Evolutionary conservation across 345 rosid genomes (phyloP).

Genomic region (Kernera saxatilis): DNA sequence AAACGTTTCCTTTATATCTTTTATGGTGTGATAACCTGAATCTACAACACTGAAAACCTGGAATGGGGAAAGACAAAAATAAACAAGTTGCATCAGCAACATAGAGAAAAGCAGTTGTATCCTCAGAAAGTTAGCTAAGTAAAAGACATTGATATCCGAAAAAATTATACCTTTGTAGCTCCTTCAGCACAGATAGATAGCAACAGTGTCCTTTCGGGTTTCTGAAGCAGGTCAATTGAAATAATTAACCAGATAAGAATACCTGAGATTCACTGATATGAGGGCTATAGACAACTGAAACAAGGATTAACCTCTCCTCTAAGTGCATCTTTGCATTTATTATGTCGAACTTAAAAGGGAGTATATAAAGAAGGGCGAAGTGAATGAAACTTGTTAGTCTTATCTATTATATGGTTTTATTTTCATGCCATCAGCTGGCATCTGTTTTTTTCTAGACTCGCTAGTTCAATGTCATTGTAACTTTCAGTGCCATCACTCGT

Average conservation of each 20-base stretch:
- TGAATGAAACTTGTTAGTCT: not conserved
- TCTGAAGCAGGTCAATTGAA: constrained; percentile 47
- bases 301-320: not conserved
- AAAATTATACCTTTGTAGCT: constrained; percentile 67
- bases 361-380: not conserved
- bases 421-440: not conserved
- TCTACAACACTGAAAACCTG: constrained; percentile 82
- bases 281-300: constrained; percentile 10
- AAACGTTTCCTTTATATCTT: constrained; percentile 41
- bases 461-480: not conserved
- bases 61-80: constrained; percentile 17
- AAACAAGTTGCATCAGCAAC: constrained; percentile 5
- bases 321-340: constrained; percentile 1
- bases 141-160: not conserved
- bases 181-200: constrained; percentile 72
- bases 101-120: not conserved
- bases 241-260: not conserved
- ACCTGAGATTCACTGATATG: too few relatives aligned
- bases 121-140: not conserved
- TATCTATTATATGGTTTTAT: not conserved
- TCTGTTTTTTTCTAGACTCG: not conserved
- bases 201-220: constrained; percentile 71
- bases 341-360: not conserved
- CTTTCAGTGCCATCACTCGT: constrained; percentile 2
- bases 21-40: constrained; percentile 64